A percentile compares a stretch with the other conserved stretches of the same genome.
Evolutionary conservation across 2,329 filamentous ascomycete genomes (phyloP).

Genomic region (Colletotrichum salicis): DNA sequence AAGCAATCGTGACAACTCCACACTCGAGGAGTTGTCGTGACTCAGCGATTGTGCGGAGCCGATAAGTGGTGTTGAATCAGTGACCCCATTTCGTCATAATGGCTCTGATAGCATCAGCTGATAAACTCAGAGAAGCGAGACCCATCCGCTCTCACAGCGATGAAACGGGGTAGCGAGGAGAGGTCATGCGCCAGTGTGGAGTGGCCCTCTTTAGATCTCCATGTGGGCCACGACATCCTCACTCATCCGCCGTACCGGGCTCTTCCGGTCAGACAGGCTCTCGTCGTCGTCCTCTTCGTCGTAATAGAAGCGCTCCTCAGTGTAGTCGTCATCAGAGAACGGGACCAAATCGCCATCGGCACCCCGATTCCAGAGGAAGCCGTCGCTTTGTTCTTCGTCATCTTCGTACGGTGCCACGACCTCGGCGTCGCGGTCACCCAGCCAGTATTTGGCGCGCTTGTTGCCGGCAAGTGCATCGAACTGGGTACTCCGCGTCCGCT

Average conservation of each 20-base stretch:
- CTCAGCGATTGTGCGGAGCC: conserved; percentile 16
- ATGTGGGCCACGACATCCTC: conserved; percentile 72
- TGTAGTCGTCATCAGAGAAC: conserved; percentile 62
- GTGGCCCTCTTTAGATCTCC: conserved; percentile 62
- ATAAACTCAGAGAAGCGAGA: conserved; percentile 19
- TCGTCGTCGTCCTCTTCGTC: conserved; percentile 56
- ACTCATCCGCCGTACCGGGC: conserved; percentile 65
- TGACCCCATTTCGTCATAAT: conserved; percentile 29
- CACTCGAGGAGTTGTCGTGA: neutral
- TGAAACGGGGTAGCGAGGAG: conserved; percentile 28
- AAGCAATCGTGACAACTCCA: conserved; percentile 5
- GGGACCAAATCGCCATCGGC: conserved; percentile 67
- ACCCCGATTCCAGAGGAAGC: conserved; percentile 67
- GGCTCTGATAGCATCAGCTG: conserved; percentile 8
- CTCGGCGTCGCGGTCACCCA: conserved; percentile 73
- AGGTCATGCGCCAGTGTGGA: conserved; percentile 29
- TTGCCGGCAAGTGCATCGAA: conserved; percentile 62
- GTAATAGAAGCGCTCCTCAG: conserved; percentile 58
- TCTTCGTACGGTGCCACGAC: conserved; percentile 58
- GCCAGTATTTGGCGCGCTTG: conserved; percentile 90
- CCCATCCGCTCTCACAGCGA: conserved; percentile 11
- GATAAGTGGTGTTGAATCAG: conserved; percentile 32
- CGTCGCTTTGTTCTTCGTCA: conserved; percentile 61
- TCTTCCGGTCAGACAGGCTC: conserved; percentile 50
- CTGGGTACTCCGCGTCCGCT: conserved; percentile 44